A percentile compares a stretch with the other conserved stretches of the same genome.
Evolutionary conservation across 345 rosid species (phyloP).

Genomic region (Aquilaria malaccensis): DNA sequence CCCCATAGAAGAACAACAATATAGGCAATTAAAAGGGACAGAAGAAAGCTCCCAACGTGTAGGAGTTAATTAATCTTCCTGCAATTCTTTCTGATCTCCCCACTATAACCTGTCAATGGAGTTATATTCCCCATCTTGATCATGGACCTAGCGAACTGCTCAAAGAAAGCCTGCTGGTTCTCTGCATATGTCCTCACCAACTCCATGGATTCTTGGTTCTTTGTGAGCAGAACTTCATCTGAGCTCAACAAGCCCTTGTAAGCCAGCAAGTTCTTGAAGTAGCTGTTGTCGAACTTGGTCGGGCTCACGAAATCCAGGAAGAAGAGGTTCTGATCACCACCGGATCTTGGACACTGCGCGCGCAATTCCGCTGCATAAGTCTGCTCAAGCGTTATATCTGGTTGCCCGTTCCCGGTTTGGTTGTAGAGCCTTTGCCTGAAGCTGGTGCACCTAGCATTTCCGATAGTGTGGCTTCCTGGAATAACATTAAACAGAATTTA

Average conservation of each 20-base stretch:
- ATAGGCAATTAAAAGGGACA: too few species aligned
- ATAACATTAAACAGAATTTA: neutral
- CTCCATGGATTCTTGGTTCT: conserved; percentile 40
- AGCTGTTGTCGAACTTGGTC: conserved; percentile 58
- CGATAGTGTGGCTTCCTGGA: conserved; percentile 76
- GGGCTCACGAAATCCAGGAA: conserved; percentile 53
- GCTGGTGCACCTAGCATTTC: conserved; percentile 60
- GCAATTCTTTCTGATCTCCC: conserved; percentile 58
- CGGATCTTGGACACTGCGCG: conserved; percentile 38
- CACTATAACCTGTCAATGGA: conserved; percentile 56
- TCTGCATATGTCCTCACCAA: conserved; percentile 50
- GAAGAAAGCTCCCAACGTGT: too few species aligned
- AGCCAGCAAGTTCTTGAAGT: conserved; percentile 60
- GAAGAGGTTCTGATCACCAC: conserved; percentile 56
- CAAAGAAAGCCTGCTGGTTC: conserved; percentile 45
- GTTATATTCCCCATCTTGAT: conserved; percentile 70
- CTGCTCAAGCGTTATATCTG: conserved; percentile 46
- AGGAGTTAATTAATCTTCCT: conserved; percentile 39
- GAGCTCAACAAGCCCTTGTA: conserved; percentile 65
- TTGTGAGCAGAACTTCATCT: conserved; percentile 58
- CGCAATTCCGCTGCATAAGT: conserved; percentile 35
- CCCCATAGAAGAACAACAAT: too few species aligned
- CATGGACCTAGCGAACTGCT: conserved; percentile 73
- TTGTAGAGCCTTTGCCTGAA: conserved; percentile 80
- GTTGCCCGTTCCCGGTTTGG: conserved; percentile 57